These are phyloP conservation scores for Rhynchosporium graminicola DNA, from an alignment of 2,329 filamentous ascomycete species.

Conservation along the genomic window DNA sequence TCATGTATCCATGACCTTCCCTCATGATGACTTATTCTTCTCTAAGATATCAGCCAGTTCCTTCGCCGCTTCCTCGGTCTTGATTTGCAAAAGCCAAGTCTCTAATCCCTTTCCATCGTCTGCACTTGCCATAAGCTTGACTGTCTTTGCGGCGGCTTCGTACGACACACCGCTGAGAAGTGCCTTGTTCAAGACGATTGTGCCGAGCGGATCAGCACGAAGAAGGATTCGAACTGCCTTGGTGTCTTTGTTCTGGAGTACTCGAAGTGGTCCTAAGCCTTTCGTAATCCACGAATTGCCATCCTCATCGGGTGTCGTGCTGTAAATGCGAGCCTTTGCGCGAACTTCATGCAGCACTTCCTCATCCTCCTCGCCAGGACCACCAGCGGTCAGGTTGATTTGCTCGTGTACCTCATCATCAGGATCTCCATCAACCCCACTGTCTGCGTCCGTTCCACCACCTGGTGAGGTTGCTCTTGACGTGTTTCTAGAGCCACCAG, in stretches of 20 bases:
- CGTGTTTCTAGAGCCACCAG: slow-evolving; percentile 35
- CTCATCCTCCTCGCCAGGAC: slow-evolving; percentile 72
- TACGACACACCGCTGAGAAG: slow-evolving; percentile 65
- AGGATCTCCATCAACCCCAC: slow-evolving; percentile 39
- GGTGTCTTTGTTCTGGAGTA: slow-evolving; percentile 73
- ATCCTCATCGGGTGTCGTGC: slow-evolving; percentile 48
- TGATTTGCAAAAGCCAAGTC: slow-evolving; percentile 72
- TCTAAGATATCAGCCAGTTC: slow-evolving; percentile 47
- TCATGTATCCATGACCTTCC: neutral
- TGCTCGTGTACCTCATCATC: slow-evolving; percentile 66
- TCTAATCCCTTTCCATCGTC: slow-evolving; percentile 61
- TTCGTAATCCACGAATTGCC: slow-evolving; percentile 65
- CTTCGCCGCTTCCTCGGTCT: slow-evolving; percentile 54
- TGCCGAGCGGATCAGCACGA: slow-evolving; percentile 73
- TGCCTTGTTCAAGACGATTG: slow-evolving; percentile 70
- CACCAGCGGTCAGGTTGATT: slow-evolving; percentile 66
- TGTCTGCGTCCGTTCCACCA: slow-evolving; percentile 38
- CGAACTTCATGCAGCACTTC: slow-evolving; percentile 68
- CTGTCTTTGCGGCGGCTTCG: slow-evolving; percentile 59
- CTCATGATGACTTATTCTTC: slow-evolving; percentile 49
- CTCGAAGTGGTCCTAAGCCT: slow-evolving; percentile 69
- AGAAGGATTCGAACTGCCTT: slow-evolving; percentile 68
- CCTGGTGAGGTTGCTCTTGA: slow-evolving; percentile 40
- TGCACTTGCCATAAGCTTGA: slow-evolving; percentile 59
- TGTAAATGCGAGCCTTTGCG: slow-evolving; percentile 67